phyloP scores from a whole-genome alignment of 2,329 filamentous ascomycete species.

The Aspergillus fumigatiaffinis region DNA sequence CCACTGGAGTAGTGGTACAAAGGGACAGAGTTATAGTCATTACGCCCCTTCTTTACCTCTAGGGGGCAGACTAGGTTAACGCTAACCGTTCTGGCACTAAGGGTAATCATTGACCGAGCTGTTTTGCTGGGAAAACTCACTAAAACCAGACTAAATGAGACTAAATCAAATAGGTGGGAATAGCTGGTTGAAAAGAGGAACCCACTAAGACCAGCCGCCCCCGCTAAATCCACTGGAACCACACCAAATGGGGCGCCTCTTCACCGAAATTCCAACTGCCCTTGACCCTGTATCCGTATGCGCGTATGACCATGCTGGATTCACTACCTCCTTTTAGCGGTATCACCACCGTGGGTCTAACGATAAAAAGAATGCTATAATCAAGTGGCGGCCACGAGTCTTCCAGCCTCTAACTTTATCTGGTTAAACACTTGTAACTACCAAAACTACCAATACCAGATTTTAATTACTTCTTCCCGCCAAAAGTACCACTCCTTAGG shows the following conservation, averaged over 20 bases:
- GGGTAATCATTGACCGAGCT: neutral
- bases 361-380: constrained; percentile 10
- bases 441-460: constrained; percentile 6
- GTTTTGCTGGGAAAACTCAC: neutral
- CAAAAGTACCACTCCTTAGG: constrained; percentile 5
- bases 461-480: constrained; percentile 7
- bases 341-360: constrained; percentile 4
- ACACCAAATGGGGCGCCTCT: neutral
- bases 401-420: constrained; percentile 15
- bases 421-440: neutral
- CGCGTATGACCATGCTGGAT: neutral
- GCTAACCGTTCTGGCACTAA: neutral
- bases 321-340: neutral
- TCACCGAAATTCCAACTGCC: neutral
- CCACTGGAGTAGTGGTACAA: constrained; percentile 6
- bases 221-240: neutral
- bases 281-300: neutral
- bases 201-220: neutral
- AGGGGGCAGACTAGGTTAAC: neutral
- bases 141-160: neutral
- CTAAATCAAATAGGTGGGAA: neutral
- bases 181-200: neutral
- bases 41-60: constrained; percentile 8
- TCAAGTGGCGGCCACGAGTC: constrained; percentile 24
- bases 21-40: neutral